Evolutionary conservation across 1,284 basidiomycete species (phyloP), one percentile per base, ranked within the genome.

Genomic region (Fistulinella cinereoalba): DNA sequence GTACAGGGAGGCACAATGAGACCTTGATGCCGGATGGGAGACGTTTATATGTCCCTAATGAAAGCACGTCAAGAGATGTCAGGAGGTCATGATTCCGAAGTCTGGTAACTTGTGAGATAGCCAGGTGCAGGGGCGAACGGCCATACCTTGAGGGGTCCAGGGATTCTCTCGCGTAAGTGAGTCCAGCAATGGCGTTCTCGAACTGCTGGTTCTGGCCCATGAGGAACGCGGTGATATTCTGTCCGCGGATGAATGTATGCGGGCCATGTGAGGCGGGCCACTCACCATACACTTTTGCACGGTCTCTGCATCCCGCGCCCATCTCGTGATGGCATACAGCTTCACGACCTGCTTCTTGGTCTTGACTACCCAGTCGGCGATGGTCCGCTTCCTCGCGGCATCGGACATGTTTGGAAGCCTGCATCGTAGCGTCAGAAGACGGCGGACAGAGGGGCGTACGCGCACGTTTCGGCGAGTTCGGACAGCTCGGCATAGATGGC

Each of bases 261-360:
- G 38, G 38, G 13, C 2, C 38, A 36, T 36, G 32, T 3, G 18
- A 49, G 15, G 34, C 3, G 18, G 10, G 28, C 24, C 16, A 62
- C 68, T 53, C 55, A 82, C 88, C 88, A 92, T 90, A 71, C 84
- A 87, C 67, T 88, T 91, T 64, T 88, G 86, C 37, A 92, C 82
- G 6, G 83, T 82, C 44, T 79, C 77, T 19, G 88, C 85, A 66
- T 92, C 88, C 52, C 85, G 74, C 21, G 86, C 77, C 91, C 91
- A 94, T 58, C 89, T 87, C 16, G 80, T 78, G 32, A 91, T 79
- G 6, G 90, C 91, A 56, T 92, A 91, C 15, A 96, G 69, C 68
- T 95, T 96, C 41, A 93, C 85, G 37, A 93, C 81, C 57, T 95
- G 91, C 58, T 91, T 88, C 68, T 95, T 89, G 11, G 82, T 88